Evolutionary conservation across 2,329 filamentous ascomycete genomes (phyloP).

Genomic region (Geosmithia flava): DNA sequence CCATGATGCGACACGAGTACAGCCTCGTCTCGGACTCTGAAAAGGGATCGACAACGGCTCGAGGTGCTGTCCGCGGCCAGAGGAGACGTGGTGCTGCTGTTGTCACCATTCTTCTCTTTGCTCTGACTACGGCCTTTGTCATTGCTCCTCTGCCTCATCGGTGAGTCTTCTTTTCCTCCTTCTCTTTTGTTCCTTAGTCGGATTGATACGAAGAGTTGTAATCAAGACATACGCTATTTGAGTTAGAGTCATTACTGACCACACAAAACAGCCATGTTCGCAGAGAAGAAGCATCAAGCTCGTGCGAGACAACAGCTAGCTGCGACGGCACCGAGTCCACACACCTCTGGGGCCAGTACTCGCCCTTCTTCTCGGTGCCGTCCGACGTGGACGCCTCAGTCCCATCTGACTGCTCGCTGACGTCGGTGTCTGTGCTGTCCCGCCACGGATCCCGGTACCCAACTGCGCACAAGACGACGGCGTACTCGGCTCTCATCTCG

Average conservation of each 20-base stretch:
- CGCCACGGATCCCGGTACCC: constrained; percentile 79
- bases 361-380: constrained; percentile 67
- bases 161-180: background rate
- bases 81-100: background rate
- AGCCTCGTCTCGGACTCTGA: background rate
- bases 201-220: too few relatives aligned
- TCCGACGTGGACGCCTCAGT: constrained; percentile 48
- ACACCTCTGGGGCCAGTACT: constrained; percentile 71
- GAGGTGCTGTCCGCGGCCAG: background rate
- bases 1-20: background rate
- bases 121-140: background rate
- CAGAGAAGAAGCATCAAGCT: background rate
- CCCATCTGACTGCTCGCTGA: constrained; percentile 59
- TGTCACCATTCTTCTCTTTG: background rate
- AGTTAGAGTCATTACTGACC: too few relatives aligned
- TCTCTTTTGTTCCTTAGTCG: too few relatives aligned
- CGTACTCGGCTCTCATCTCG: constrained; percentile 51
- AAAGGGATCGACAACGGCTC: background rate
- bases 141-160: background rate
- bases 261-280: background rate
- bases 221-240: too few relatives aligned
- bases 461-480: constrained; percentile 51
- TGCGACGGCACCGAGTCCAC: constrained; percentile 29
- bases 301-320: constrained; percentile 13
- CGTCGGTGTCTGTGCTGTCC: constrained; percentile 70